Evolutionary conservation across 257 asterid species (phyloP).

Genomic region (Lycium ferocissimum): DNA sequence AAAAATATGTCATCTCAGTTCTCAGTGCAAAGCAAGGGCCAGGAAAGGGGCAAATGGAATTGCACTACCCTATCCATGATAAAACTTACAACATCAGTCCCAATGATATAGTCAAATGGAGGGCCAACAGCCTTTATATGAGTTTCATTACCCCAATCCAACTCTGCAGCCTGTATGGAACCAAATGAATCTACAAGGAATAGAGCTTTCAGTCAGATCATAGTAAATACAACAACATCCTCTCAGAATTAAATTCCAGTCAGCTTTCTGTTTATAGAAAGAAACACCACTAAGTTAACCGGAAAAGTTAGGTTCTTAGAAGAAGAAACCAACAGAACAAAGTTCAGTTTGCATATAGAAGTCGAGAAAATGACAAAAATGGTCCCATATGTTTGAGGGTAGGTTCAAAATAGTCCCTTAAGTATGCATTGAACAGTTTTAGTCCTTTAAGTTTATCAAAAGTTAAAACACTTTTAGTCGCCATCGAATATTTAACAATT

Average conservation of each 20-base stretch:
- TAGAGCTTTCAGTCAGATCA: conserved; percentile 20
- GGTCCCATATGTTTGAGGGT: too few relatives aligned
- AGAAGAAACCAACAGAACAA: background rate
- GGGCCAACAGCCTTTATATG: conserved; percentile 87
- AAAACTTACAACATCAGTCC: conserved; percentile 92
- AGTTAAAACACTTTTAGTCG: too few relatives aligned
- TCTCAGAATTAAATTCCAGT: conserved; percentile 2
- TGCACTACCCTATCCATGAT: background rate
- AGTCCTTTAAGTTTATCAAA: too few relatives aligned
- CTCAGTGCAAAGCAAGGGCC: background rate
- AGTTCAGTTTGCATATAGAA: background rate
- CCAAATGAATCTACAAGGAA: conserved; percentile 77
- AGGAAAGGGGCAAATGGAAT: background rate
- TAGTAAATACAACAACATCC: background rate
- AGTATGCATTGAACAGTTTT: too few relatives aligned
- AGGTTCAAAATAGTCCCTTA: too few relatives aligned
- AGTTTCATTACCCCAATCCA: conserved; percentile 84
- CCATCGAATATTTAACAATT: too few relatives aligned
- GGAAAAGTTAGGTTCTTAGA: background rate
- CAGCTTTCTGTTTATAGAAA: background rate
- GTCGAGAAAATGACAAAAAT: too few relatives aligned
- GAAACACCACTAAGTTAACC: background rate
- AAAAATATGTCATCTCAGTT: background rate
- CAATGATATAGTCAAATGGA: conserved; percentile 92
- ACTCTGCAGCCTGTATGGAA: conserved; percentile 79